phyloP scores from a whole-genome alignment of 192 early-diverging fungal genomes.

The Coemansia sp. region DNA sequence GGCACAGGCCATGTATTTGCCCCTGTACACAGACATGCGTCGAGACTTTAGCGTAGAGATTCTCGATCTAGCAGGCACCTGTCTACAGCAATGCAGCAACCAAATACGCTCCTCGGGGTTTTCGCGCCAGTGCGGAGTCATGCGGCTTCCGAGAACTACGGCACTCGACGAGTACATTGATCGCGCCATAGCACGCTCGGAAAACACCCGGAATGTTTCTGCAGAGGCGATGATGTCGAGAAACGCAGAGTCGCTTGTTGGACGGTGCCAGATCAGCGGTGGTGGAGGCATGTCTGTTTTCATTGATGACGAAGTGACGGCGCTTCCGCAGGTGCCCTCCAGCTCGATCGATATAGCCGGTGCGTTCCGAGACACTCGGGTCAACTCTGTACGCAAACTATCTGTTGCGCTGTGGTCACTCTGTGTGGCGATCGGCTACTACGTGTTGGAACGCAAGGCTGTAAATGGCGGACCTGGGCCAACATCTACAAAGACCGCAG shows the following conservation, averaged over 20 bases:
- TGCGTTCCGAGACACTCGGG: conserved; percentile 25
- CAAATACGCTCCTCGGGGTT: conserved; percentile 30
- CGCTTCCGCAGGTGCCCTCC: neutral
- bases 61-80: conserved; percentile 43
- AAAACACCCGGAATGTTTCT: too few relatives aligned
- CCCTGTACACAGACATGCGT: conserved; percentile 31
- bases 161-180: conserved; percentile 43
- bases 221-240: neutral
- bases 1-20: conserved; percentile 11
- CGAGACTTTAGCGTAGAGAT: conserved; percentile 46
- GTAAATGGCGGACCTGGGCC: too few relatives aligned
- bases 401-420: conserved; percentile 37
- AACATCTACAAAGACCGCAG: too few relatives aligned
- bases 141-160: conserved; percentile 34
- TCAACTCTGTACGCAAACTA: conserved; percentile 21
- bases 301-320: conserved; percentile 37
- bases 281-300: conserved; percentile 17
- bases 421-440: conserved; percentile 18
- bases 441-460: conserved; percentile 16
- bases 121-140: conserved; percentile 21
- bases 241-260: neutral
- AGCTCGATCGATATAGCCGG: conserved; percentile 12
- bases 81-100: conserved; percentile 46
- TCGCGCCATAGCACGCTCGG: conserved; percentile 1
- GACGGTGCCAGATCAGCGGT: too few relatives aligned